phyloP scores from a whole-genome alignment of 2,329 filamentous ascomycete genomes.

The Pestalotiopsis sp. region DNA sequence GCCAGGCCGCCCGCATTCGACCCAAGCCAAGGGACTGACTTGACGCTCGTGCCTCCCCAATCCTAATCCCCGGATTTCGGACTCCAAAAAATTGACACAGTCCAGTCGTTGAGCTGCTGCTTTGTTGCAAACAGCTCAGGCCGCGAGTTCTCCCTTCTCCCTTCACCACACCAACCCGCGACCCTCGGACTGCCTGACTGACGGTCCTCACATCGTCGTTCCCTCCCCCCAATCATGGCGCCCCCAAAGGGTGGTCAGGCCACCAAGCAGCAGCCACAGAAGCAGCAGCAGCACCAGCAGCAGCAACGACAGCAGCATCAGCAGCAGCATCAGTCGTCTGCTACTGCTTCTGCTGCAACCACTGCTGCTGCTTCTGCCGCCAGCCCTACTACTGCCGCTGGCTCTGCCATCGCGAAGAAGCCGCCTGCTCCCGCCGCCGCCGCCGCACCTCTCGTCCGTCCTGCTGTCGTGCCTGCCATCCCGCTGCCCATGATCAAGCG shows the following conservation, averaged over 20 bases:
- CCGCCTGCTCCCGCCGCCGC: conserved; percentile 9
- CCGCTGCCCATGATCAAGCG: conserved; percentile 29
- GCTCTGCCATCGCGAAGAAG: conserved; percentile 18
- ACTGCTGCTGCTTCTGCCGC: background rate
- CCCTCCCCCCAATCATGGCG: conserved; percentile 25
- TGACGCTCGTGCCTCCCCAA: conserved; percentile 5
- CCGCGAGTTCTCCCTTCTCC: background rate
- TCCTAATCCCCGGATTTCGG: conserved; percentile 6
- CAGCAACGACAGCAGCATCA: conserved; percentile 13
- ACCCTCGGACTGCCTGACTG: background rate
- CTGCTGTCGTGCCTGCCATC: conserved; percentile 30
- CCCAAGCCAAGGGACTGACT: background rate
- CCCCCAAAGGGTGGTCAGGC: conserved; percentile 23
- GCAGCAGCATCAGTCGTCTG: background rate
- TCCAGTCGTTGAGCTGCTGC: background rate
- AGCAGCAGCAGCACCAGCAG: conserved; percentile 13
- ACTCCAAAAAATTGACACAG: background rate
- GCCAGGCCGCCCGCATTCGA: background rate
- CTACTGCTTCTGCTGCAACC: conserved; percentile 16
- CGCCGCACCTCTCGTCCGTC: conserved; percentile 17
- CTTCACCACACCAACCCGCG: background rate
- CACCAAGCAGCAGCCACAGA: conserved; percentile 14
- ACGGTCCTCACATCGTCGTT: background rate
- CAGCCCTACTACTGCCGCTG: conserved; percentile 10
- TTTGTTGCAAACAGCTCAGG: conserved; percentile 1